These are phyloP conservation scores for Amborella trichopoda DNA, from an alignment of 164 flowering plant genomes.

Conservation along the genomic window DNA sequence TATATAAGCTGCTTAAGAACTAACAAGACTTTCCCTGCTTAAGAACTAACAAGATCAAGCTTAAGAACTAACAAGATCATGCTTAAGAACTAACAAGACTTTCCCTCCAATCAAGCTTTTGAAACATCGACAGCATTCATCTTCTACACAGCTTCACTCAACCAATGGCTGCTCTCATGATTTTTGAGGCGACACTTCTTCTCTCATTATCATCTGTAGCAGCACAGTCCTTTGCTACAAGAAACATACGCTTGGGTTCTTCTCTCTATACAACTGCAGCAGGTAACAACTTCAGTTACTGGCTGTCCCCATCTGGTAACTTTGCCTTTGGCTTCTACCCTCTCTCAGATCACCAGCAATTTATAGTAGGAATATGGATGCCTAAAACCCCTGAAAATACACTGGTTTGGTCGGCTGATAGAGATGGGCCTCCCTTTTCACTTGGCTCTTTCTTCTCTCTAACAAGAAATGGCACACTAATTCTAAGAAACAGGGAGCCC, in stretches of 20 bases:
- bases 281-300: constrained; percentile 2
- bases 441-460: constrained; percentile 2
- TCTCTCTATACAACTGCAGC: constrained; percentile 11
- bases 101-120: too few species aligned
- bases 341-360: constrained; percentile 5
- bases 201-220: too few species aligned
- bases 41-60: too few species aligned
- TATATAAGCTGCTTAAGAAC: too few species aligned
- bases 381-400: not conserved
- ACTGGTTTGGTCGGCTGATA: constrained; percentile 14
- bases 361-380: constrained; percentile 4
- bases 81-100: too few species aligned
- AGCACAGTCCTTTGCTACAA: too few species aligned
- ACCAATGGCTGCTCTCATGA: too few species aligned
- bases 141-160: too few species aligned
- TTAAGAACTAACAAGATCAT: too few species aligned
- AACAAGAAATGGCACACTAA: constrained; percentile 2
- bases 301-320: constrained; percentile 12
- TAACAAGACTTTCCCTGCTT: too few species aligned
- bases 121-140: too few species aligned
- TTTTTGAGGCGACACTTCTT: too few species aligned
- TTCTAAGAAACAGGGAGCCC: not conserved
- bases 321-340: constrained; percentile 22
- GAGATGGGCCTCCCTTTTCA: constrained; percentile 8
- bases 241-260: constrained; percentile 8